Percentiles rank a stretch among this genome's conserved stretches.
These are phyloP conservation scores for Tylopilus sp. DNA, from an alignment of 1,284 basidiomycete genomes.

Conservation along the genomic window DNA sequence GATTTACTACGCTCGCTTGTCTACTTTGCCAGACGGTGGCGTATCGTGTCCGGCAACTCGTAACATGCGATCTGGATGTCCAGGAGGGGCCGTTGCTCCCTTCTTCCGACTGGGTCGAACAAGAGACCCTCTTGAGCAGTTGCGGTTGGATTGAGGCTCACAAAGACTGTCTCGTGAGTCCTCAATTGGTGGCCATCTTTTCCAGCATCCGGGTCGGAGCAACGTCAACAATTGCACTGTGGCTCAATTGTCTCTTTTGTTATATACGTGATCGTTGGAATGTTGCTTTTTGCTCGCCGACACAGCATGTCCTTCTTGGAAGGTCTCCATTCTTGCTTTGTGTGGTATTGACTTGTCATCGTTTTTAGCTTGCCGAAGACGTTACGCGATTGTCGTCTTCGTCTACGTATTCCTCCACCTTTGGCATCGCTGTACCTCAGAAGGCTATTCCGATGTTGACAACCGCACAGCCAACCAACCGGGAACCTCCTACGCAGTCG, in stretches of 20 bases:
- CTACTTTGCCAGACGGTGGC: constrained; percentile 60
- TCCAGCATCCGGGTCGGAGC: background rate
- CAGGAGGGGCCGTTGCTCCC: constrained; percentile 66
- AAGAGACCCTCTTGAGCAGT: constrained; percentile 61
- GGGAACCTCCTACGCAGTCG: constrained; percentile 33
- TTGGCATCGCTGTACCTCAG: constrained; percentile 47
- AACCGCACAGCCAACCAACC: constrained; percentile 16
- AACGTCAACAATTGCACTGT: constrained; percentile 1
- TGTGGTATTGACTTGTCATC: constrained; percentile 19
- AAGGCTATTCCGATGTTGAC: constrained; percentile 19
- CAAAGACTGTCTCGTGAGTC: constrained; percentile 62
- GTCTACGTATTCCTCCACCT: constrained; percentile 49
- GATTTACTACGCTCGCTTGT: constrained; percentile 64
- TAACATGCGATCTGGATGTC: constrained; percentile 55
- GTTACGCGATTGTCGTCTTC: constrained; percentile 44
- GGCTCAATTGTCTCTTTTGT: background rate
- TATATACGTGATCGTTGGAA: constrained; percentile 2
- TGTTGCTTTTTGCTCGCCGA: constrained; percentile 7
- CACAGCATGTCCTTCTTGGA: constrained; percentile 13
- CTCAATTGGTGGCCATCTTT: constrained; percentile 1
- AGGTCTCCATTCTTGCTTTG: background rate
- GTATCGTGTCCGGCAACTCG: constrained; percentile 66
- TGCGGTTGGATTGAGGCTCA: constrained; percentile 73
- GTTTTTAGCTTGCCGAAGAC: constrained; percentile 45
- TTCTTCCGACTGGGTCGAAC: constrained; percentile 70